Evolutionary conservation across 176 grass and related monocot genomes (phyloP).

Genomic region (Saccharum officinarum): DNA sequence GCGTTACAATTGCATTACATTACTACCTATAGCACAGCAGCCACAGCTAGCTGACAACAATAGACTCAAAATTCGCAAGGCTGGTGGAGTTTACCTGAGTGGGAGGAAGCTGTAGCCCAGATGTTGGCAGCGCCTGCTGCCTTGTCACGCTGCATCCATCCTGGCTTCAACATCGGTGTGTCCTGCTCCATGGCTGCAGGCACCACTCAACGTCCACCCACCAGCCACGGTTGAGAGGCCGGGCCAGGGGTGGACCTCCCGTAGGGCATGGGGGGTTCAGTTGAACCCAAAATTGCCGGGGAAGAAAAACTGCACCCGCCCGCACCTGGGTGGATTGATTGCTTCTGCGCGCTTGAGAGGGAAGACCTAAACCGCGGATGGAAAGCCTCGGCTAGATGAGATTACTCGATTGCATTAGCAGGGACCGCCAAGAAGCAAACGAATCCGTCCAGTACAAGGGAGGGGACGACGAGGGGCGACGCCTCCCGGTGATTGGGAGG

Average conservation of each 20-base stretch:
- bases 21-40: not conserved
- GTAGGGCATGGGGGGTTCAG: constrained; percentile 13
- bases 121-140: constrained; percentile 33
- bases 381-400: constrained; percentile 2
- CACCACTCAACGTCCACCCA: constrained; percentile 65
- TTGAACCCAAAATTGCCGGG: not conserved
- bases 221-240: constrained; percentile 30
- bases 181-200: constrained; percentile 56
- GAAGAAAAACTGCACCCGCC: not conserved
- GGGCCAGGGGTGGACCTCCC: constrained; percentile 22
- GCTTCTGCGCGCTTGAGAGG: not conserved
- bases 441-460: not conserved
- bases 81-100: constrained; percentile 39
- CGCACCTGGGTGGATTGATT: not conserved
- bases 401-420: constrained; percentile 4
- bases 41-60: not conserved
- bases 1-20: constrained; percentile 15
- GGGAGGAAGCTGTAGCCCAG: constrained; percentile 37
- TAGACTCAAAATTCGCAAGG: constrained; percentile 12
- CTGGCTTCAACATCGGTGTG: constrained; percentile 50
- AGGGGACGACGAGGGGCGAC: not conserved
- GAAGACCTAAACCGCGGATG: not conserved
- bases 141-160: constrained; percentile 52
- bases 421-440: not conserved
- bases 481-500: not conserved